These are phyloP conservation scores for Penicillium sp. DNA, from an alignment of 2,329 filamentous ascomycete genomes.

Conservation along the genomic window DNA sequence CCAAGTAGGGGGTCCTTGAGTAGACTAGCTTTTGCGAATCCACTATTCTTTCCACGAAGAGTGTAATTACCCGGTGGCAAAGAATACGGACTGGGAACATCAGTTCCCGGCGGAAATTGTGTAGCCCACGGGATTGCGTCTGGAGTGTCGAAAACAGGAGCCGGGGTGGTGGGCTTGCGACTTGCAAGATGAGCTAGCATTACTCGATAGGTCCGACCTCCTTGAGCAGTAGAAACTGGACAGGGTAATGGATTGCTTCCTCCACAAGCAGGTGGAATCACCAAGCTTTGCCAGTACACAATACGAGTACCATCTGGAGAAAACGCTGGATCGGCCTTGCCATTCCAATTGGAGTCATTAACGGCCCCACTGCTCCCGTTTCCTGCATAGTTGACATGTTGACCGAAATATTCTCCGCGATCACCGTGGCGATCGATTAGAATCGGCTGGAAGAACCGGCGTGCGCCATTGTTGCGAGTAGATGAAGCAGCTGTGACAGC, in stretches of 20 bases:
- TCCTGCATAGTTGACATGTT: slow-evolving; percentile 47
- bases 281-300: slow-evolving; percentile 49
- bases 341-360: slow-evolving; percentile 55
- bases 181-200: slow-evolving; percentile 48
- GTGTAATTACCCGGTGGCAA: slow-evolving; percentile 20
- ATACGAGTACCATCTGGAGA: slow-evolving; percentile 47
- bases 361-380: slow-evolving; percentile 39
- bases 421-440: slow-evolving; percentile 52
- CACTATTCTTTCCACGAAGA: slow-evolving; percentile 15
- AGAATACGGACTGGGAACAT: slow-evolving; percentile 1
- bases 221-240: slow-evolving; percentile 43
- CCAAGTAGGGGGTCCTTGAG: slow-evolving; percentile 1
- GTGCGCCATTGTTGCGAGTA: slow-evolving; percentile 51
- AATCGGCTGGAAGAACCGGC: slow-evolving; percentile 54
- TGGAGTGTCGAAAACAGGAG: neutral
- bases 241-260: slow-evolving; percentile 50
- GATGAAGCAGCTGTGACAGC: slow-evolving; percentile 40
- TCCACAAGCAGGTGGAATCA: slow-evolving; percentile 48
- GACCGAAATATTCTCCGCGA: slow-evolving; percentile 50
- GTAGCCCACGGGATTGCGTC: slow-evolving; percentile 23
- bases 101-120: slow-evolving; percentile 10
- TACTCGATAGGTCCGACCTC: slow-evolving; percentile 44
- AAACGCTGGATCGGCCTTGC: slow-evolving; percentile 45
- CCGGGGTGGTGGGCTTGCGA: slow-evolving; percentile 30
- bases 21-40: slow-evolving; percentile 14